Conservation (phyloP, 179 eudicot genomes). For the Silene coronaria region DNA sequence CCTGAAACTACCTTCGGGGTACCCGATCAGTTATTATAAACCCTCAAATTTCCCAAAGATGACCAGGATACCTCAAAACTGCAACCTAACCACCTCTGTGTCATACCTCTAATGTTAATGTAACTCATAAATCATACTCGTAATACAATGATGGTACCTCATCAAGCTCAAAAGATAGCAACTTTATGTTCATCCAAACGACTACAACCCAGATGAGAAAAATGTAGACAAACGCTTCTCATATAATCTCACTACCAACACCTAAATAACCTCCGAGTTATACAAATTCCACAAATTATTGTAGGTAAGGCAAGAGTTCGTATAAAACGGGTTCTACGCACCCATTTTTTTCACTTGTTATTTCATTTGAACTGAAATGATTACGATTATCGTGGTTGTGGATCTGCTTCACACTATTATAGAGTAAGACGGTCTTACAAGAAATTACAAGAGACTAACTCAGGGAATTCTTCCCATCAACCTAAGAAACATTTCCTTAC, state of each 20-base stretch:
- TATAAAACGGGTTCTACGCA: too few relatives aligned
- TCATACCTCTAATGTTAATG: neutral
- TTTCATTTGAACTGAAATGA: too few relatives aligned
- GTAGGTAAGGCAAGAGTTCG: too few relatives aligned
- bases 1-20: neutral
- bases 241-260: neutral
- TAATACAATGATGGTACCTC: neutral
- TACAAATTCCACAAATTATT: too few relatives aligned
- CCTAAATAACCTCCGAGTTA: too few relatives aligned
- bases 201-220: neutral
- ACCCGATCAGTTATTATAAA: neutral
- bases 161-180: slow-evolving; percentile 6
- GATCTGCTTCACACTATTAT: too few relatives aligned
- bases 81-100: neutral
- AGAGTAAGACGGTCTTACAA: too few relatives aligned
- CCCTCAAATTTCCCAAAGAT: neutral
- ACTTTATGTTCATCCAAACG: neutral
- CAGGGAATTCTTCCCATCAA: neutral
- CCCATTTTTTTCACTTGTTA: too few relatives aligned
- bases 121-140: neutral
- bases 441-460: too few relatives aligned
- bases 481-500: neutral
- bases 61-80: neutral
- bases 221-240: neutral
- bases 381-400: too few relatives aligned